These are phyloP conservation scores for Blumeria hordei DNA, from an alignment of 2,329 filamentous ascomycete species.

Conservation along the genomic window DNA sequence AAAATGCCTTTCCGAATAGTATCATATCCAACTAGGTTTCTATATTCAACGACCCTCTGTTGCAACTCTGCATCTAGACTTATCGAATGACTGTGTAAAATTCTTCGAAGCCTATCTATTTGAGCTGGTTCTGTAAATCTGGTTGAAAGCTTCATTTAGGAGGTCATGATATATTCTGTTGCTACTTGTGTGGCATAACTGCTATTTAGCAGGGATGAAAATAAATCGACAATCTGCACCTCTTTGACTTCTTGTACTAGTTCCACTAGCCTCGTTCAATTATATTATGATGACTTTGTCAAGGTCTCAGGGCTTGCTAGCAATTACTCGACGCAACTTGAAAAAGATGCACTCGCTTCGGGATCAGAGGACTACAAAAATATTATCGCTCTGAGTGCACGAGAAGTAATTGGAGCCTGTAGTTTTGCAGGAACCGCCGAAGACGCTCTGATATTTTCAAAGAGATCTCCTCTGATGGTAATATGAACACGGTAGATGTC, in stretches of 20 bases:
- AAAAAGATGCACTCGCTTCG: too few relatives aligned
- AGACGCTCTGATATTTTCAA: too few relatives aligned
- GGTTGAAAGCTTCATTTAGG: slow-evolving; percentile 83
- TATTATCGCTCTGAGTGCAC: too few relatives aligned
- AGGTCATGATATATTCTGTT: slow-evolving; percentile 88
- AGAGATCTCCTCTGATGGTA: too few relatives aligned
- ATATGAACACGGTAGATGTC: too few relatives aligned
- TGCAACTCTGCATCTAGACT: slow-evolving; percentile 91
- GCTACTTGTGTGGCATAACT: slow-evolving; percentile 79
- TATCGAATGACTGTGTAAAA: slow-evolving; percentile 55
- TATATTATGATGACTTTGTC: slow-evolving; percentile 53
- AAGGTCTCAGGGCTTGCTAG: slow-evolving; percentile 36
- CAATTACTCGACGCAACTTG: too few relatives aligned
- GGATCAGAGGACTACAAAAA: too few relatives aligned
- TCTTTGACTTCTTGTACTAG: slow-evolving; percentile 61
- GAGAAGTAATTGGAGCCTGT: too few relatives aligned
- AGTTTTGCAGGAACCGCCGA: too few relatives aligned
- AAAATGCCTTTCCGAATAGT: slow-evolving; percentile 70
- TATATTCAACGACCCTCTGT: slow-evolving; percentile 85
- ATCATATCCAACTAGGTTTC: slow-evolving; percentile 81
- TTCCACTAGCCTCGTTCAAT: slow-evolving; percentile 47
- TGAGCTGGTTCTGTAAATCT: slow-evolving; percentile 65
- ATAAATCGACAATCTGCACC: slow-evolving; percentile 78
- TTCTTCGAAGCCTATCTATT: slow-evolving; percentile 57
- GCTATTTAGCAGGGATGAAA: slow-evolving; percentile 76